These are phyloP conservation scores for Populus euphratica DNA, from an alignment of 345 rosid species.

Conservation along the genomic window DNA sequence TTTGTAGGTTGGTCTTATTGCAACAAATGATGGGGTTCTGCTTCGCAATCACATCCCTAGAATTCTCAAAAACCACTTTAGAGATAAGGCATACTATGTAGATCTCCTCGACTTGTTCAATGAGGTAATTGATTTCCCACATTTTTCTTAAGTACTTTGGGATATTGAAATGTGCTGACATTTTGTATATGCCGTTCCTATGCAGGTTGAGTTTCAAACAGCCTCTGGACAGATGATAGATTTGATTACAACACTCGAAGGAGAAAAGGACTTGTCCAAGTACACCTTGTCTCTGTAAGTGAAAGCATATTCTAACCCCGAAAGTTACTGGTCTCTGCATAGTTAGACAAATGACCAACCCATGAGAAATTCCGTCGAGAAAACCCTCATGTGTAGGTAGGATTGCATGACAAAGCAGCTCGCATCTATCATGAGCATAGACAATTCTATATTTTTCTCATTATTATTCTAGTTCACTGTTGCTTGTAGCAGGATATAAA, in stretches of 20 bases:
- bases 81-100: conserved; percentile 49
- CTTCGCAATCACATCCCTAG: conserved; percentile 65
- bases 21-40: conserved; percentile 51
- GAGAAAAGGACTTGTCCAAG: conserved; percentile 42
- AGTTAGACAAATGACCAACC: background rate
- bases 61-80: conserved; percentile 56
- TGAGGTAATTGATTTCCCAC: conserved; percentile 35
- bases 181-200: background rate
- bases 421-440: background rate
- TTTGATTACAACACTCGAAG: conserved; percentile 41
- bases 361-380: too few relatives aligned
- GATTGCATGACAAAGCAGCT: background rate
- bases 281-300: conserved; percentile 36
- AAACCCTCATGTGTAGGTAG: background rate
- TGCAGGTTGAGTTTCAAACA: conserved; percentile 48
- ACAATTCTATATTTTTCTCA: background rate
- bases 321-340: background rate
- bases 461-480: background rate
- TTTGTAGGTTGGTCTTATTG: conserved; percentile 39
- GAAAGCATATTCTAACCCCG: background rate
- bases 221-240: conserved; percentile 48
- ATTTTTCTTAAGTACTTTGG: background rate
- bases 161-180: background rate
- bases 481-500: background rate
- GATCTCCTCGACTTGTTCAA: conserved; percentile 63